phyloP scores from a whole-genome alignment of 345 rosid species.

The Murraya paniculata region DNA sequence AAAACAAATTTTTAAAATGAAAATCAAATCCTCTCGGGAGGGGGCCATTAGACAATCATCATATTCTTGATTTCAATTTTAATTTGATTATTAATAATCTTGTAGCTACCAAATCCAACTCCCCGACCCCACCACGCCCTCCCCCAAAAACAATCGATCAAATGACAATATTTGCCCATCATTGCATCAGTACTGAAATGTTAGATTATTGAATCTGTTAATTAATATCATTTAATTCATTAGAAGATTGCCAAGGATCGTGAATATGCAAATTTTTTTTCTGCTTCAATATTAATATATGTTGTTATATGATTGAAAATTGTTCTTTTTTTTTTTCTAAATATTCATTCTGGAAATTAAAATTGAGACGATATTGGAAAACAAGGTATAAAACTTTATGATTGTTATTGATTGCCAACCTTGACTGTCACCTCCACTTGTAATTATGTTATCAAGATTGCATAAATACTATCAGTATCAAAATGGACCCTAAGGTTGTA shows the following conservation, averaged over 20 bases:
- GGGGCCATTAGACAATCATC: conserved; percentile 10
- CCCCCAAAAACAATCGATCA: neutral
- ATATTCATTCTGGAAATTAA: neutral
- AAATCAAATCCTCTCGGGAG: neutral
- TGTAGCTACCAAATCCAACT: neutral
- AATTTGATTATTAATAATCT: neutral
- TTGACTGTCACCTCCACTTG: neutral
- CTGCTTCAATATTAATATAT: neutral
- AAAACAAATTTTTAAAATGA: neutral
- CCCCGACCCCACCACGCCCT: neutral
- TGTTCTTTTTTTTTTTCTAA: too few species aligned
- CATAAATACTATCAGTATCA: neutral
- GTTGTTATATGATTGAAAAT: too few species aligned
- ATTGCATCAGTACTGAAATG: neutral
- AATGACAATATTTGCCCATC: neutral
- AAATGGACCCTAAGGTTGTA: conserved; percentile 17
- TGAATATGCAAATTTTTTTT: neutral
- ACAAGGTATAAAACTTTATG: neutral
- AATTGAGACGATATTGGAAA: neutral
- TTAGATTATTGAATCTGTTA: neutral
- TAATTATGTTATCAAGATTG: conserved; percentile 20
- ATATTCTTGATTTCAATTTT: neutral
- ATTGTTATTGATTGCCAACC: neutral
- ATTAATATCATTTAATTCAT: neutral
- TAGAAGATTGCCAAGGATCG: neutral